Base-by-base conservation (phyloP, 106 monocot species). In the Apostasia shenzhenica region DNA sequence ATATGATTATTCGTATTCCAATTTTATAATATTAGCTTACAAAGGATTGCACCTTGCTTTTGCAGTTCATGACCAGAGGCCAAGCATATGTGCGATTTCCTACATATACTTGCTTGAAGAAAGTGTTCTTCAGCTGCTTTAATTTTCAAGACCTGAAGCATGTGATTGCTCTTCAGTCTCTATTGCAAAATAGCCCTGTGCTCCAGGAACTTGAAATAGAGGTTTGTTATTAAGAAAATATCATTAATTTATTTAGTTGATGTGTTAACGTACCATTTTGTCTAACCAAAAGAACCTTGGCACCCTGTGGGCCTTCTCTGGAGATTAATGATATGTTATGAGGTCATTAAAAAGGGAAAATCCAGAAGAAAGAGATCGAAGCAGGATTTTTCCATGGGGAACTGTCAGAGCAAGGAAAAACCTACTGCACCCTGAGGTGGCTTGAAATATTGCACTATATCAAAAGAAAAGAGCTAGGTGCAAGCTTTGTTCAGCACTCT, bases 101-200 rank as follows among this genome's bases (percentile, higher is more conserved):
- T 5, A 46, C 14, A n/a, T 69, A 69, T 45, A 69, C 14, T 69
- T 69, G 55, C 44, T 57, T 69, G 55, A 69, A 44, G 14, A 69
- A 45, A 55, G 43, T 69, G 45, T 55, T 55, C 56, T 14, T 69
- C 8, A 69, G 44, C 14, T 55, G 54, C 8, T 54, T 69, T 13
- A 69, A 69, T 55, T 69, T 69, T 8, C 14, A 69, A 44, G 69
- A 69, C 49, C 41, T 56, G 69, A 69, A 55, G 7, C 69, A 69
- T 54, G 55, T 55, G 14, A 41, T 56, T 10, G 44, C 44, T 13
- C 54, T 69, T 45, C 55, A 45, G n/a, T 69, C 55, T 12, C 40
- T 69, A 6, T 45, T 69, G 45, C 43, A 55, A 45, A 69, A 55
- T 45, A 55, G 56, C 1, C 69, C 69, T 1, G 12, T 45, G n/a